phyloP scores from a whole-genome alignment of 257 asterid genomes.

The Fraxinus anomala region DNA sequence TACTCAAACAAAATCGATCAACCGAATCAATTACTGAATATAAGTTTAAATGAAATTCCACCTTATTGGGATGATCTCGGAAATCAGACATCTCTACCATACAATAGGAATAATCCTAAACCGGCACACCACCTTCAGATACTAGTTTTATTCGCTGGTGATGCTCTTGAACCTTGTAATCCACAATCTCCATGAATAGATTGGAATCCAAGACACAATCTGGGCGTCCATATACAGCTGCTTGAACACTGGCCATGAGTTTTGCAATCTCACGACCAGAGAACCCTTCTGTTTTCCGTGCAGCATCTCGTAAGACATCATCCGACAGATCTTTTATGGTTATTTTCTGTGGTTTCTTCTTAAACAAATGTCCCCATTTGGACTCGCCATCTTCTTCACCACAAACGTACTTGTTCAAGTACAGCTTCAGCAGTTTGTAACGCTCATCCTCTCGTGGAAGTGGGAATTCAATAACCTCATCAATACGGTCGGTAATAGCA shows the following conservation, averaged over 20 bases:
- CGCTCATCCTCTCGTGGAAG: conserved; percentile 89
- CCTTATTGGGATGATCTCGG: neutral
- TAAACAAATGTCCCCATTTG: conserved; percentile 55
- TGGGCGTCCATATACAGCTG: conserved; percentile 82
- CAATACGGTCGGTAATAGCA: conserved; percentile 93
- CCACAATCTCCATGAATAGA: conserved; percentile 73
- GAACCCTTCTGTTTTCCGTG: conserved; percentile 70
- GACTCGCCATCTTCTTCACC: conserved; percentile 51
- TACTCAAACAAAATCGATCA: neutral
- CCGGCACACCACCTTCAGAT: conserved; percentile 40
- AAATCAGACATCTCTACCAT: neutral
- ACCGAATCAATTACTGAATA: neutral
- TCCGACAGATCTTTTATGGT: conserved; percentile 64
- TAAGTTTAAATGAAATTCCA: neutral
- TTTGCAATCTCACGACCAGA: conserved; percentile 97
- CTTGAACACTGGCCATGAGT: conserved; percentile 93
- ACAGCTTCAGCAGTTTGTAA: conserved; percentile 76
- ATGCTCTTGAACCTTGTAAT: conserved; percentile 84
- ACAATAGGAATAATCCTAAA: conserved; percentile 2
- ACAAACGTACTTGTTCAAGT: conserved; percentile 70
- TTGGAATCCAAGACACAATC: conserved; percentile 72
- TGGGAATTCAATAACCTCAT: conserved; percentile 96
- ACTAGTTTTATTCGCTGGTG: conserved; percentile 75
- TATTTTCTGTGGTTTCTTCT: conserved; percentile 60
- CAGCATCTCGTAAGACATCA: conserved; percentile 70